Percentiles rank a stretch among this genome's conserved stretches.
Conservation (phyloP, 345 rosid species). For the Eucalyptus tenuipes region DNA sequence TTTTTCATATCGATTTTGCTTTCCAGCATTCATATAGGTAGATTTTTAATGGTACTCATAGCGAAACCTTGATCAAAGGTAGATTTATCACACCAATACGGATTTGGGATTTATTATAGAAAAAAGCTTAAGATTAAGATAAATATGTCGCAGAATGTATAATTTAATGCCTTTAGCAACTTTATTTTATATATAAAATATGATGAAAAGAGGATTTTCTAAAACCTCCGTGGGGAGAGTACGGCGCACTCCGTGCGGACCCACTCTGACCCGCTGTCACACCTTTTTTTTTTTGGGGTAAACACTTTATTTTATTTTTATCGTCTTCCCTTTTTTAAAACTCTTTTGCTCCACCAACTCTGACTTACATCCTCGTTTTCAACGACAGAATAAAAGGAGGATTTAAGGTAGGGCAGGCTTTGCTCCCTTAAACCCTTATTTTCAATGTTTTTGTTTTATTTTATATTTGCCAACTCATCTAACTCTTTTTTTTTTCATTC, state of each 20-base stretch:
- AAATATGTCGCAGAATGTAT: fast-evolving
- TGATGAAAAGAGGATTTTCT: not conserved
- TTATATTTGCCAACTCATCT: not conserved
- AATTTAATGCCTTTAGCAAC: not conserved
- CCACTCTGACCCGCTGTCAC: not conserved
- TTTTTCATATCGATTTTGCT: too few species aligned
- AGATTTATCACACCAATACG: too few species aligned
- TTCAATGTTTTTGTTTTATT: too few species aligned
- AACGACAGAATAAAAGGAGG: not conserved
- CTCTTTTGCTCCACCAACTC: not conserved
- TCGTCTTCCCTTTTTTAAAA: not conserved
- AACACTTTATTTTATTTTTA: not conserved
- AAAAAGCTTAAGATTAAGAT: not conserved
- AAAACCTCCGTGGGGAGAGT: not conserved
- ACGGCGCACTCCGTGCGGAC: not conserved
- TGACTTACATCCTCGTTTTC: not conserved
- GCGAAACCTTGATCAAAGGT: not conserved
- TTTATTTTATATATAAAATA: too few species aligned
- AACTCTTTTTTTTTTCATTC: not conserved
- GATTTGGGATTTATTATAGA: too few species aligned
- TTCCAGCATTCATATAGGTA: too few species aligned
- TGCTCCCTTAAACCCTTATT: not conserved
- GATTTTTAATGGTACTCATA: too few species aligned
- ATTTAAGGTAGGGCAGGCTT: not conserved
- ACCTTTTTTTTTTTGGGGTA: too few species aligned